Evolutionary conservation across 1,284 basidiomycete genomes (phyloP).

Genomic region (Ustilago bromivora): DNA sequence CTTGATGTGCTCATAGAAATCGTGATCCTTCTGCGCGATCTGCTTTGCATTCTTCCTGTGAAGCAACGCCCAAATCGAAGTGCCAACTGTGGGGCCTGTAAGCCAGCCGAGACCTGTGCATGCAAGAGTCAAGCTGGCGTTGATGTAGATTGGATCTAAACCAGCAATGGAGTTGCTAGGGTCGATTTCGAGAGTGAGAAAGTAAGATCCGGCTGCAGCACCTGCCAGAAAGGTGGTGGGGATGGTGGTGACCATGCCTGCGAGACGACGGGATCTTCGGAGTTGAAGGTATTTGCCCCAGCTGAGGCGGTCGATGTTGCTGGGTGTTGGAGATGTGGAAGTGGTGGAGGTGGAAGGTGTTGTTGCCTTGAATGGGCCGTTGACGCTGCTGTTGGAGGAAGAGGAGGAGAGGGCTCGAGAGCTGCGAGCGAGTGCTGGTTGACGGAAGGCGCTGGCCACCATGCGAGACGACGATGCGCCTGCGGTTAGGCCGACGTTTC

Average conservation of each 20-base stretch:
- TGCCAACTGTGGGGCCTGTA: slow-evolving; percentile 62
- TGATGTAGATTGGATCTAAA: slow-evolving; percentile 64
- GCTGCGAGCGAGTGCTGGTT: slow-evolving; percentile 15
- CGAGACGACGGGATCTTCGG: slow-evolving; percentile 56
- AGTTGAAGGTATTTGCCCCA: slow-evolving; percentile 60
- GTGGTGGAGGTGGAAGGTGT: slow-evolving; percentile 17
- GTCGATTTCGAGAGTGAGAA: slow-evolving; percentile 63
- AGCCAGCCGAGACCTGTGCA: slow-evolving; percentile 65
- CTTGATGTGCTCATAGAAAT: slow-evolving; percentile 65
- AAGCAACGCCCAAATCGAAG: slow-evolving; percentile 55
- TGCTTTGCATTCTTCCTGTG: slow-evolving; percentile 55
- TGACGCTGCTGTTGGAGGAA: slow-evolving; percentile 4
- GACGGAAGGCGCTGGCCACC: slow-evolving; percentile 17
- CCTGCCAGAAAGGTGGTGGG: slow-evolving; percentile 62
- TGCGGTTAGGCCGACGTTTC: slow-evolving; percentile 20
- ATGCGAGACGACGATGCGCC: slow-evolving; percentile 36
- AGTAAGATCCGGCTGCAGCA: slow-evolving; percentile 58
- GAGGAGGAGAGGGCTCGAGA: slow-evolving; percentile 24
- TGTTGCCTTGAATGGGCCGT: slow-evolving; percentile 17
- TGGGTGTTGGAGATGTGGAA: slow-evolving; percentile 6
- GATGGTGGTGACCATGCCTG: slow-evolving; percentile 62
- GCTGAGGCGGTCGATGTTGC: slow-evolving; percentile 16
- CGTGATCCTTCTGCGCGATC: slow-evolving; percentile 61
- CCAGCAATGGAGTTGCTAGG: slow-evolving; percentile 59
- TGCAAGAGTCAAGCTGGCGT: slow-evolving; percentile 60